Conservation (phyloP, 2,329 filamentous ascomycete genomes). For the Fusarium zealandicum region DNA sequence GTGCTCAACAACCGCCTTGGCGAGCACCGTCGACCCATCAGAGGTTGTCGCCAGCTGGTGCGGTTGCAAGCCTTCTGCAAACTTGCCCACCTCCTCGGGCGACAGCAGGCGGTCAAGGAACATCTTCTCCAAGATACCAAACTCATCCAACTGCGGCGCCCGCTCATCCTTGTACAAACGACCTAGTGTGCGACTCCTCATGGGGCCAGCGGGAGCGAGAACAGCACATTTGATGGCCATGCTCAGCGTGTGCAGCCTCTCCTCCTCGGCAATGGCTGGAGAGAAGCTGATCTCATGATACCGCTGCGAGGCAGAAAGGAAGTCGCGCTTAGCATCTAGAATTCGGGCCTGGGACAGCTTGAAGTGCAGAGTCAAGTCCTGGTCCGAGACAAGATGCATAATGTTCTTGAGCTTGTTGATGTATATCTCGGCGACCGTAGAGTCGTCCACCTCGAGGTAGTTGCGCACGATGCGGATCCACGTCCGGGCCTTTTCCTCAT, state of each 20-base stretch:
- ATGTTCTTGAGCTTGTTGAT: constrained; percentile 96
- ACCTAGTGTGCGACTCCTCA: constrained; percentile 79
- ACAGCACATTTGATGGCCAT: constrained; percentile 93
- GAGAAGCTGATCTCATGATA: constrained; percentile 90
- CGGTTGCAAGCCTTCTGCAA: constrained; percentile 78
- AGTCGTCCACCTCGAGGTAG: constrained; percentile 93
- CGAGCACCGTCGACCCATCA: constrained; percentile 91
- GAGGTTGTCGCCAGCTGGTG: constrained; percentile 91
- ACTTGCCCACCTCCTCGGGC: constrained; percentile 83
- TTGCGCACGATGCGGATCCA: constrained; percentile 96
- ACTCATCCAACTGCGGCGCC: constrained; percentile 76
- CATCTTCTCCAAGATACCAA: constrained; percentile 94
- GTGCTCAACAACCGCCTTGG: constrained; percentile 93
- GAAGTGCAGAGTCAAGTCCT: constrained; percentile 81
- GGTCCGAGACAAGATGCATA: constrained; percentile 78
- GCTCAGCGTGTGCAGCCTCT: constrained; percentile 82
- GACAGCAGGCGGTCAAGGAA: constrained; percentile 87
- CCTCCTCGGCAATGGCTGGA: constrained; percentile 79
- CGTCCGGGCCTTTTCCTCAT: constrained; percentile 81
- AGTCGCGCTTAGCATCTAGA: constrained; percentile 86
- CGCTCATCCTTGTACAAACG: constrained; percentile 95
- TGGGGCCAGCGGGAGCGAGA: constrained; percentile 87
- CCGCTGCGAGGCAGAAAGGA: constrained; percentile 84
- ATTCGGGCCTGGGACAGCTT: constrained; percentile 92
- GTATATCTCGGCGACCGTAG: constrained; percentile 82